Conservation (phyloP, 441 rosid species). For the Isatis lusitanica region DNA sequence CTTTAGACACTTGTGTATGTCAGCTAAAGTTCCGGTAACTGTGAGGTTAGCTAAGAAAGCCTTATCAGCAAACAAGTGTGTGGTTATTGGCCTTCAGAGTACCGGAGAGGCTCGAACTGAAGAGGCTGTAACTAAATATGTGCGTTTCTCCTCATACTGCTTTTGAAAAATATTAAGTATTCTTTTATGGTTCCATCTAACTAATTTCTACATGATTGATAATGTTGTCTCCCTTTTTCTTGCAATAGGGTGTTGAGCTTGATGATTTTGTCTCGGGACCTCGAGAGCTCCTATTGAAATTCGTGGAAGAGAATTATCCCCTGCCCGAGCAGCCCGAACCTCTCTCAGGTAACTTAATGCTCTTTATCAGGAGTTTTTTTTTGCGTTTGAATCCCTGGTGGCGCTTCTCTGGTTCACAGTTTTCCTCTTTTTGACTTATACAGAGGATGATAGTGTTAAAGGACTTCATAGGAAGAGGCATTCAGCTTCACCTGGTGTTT, state of each 20-base stretch:
- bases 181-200: conserved; percentile 17
- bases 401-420: conserved; percentile 9
- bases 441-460: conserved; percentile 87
- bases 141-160: conserved; percentile 42
- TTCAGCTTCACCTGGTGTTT: conserved; percentile 89
- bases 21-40: conserved; percentile 96
- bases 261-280: conserved; percentile 99
- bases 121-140: conserved; percentile 99
- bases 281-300: conserved; percentile 93
- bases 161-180: conserved; percentile 4
- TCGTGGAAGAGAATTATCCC: conserved; percentile 98
- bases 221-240: conserved; percentile 10
- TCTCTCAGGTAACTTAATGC: conserved; percentile 59
- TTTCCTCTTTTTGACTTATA: conserved; percentile 27
- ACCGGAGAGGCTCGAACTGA: conserved; percentile 99
- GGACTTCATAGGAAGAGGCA: conserved; percentile 97
- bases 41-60: conserved; percentile 90
- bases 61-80: conserved; percentile 75
- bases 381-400: conserved; percentile 25
- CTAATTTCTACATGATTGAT: conserved; percentile 11
- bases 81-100: conserved; percentile 98
- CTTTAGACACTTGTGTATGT: conserved; percentile 99
- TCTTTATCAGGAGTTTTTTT: not conserved
- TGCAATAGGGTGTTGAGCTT: conserved; percentile 86
- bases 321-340: conserved; percentile 96